Evolutionary conservation across 768 basidiomycete genomes (phyloP), one percentile per base, ranked within the genome.

Genomic region (Kondoa subrosea): DNA sequence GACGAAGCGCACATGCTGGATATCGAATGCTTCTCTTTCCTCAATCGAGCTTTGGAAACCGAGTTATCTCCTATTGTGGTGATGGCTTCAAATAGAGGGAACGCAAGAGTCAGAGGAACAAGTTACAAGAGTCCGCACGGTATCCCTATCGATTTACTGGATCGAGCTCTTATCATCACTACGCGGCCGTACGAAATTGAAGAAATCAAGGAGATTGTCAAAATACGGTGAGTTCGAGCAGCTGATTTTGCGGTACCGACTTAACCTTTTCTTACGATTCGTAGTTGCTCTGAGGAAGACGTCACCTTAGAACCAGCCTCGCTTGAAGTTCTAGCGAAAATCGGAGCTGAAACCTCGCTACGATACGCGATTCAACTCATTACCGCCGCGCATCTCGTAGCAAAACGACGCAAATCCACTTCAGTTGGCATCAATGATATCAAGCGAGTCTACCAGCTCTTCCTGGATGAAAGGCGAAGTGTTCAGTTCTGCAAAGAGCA

Each of bases 1-100:
- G 93, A 97, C 78, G 93, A 96, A 69, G 93, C 96, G 15, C 93
- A 97, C 81, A 99, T 99, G 93, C 85, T 99, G 72, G 93, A 99
- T 77, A 96, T 99, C 70, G 93, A 97, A 77, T 96, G 93, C 76
- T 97, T 97, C 81, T 95, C 92, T 4, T 99, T 92, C 82, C 81
- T 99, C 69, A 99, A 99, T 77, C 85, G 93, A 34, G 93, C 93
- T 1, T 81, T 99, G 61, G 93, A 99, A 76, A 85, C 86, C 69
- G 92, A 93, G 70, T 81, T 97, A 0, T 86, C 93, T 0, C 93
- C 93, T 1, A 80, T 97, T 65, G 93, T 99, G 40, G 91, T 99
- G 74, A 96, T 99, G 93, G 93, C 93, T 0, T 90, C 89, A 59
- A 99, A 99, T 76, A 83, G 93, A 17, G 93, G 93, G 2, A 91